Conservation (phyloP, 257 asterid genomes). For the Craterostigma plantagineum region DNA sequence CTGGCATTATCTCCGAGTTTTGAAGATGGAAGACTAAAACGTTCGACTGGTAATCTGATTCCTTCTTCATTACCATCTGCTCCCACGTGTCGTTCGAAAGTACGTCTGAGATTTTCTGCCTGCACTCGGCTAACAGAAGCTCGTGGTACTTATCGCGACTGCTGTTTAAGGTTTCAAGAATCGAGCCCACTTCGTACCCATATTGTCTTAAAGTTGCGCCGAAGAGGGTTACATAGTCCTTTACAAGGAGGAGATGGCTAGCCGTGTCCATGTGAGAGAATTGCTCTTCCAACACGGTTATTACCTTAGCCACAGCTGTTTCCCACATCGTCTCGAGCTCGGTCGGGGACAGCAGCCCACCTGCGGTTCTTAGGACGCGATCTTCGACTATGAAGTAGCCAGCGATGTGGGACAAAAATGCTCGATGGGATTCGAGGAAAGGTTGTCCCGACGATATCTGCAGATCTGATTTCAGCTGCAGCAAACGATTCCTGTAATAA, state of each 20-base stretch:
- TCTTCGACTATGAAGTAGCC: conserved; percentile 95
- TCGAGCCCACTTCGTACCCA: conserved; percentile 79
- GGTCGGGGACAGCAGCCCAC: conserved; percentile 62
- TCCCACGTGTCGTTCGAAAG: conserved; percentile 84
- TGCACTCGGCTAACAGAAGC: conserved; percentile 73
- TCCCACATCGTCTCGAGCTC: conserved; percentile 98
- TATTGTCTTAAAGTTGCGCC: conserved; percentile 82
- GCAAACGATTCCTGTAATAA: conserved; percentile 81
- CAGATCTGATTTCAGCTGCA: conserved; percentile 89
- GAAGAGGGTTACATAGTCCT: conserved; percentile 91
- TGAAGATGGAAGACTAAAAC: conserved; percentile 87
- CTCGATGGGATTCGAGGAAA: conserved; percentile 84
- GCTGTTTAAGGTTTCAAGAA: conserved; percentile 87
- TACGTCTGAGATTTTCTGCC: conserved; percentile 77
- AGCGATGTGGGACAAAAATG: conserved; percentile 93
- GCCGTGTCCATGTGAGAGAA: conserved; percentile 98
- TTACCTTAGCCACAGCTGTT: conserved; percentile 91
- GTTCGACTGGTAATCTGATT: conserved; percentile 84
- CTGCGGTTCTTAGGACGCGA: conserved; percentile 81
- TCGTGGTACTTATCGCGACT: conserved; percentile 94
- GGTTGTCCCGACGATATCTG: conserved; percentile 99
- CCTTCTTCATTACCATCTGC: conserved; percentile 98
- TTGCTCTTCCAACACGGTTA: conserved; percentile 92
- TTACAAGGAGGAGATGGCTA: conserved; percentile 81
- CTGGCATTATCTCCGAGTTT: conserved; percentile 86